Conservation (phyloP, 345 rosid species). For the Citrus sp. region DNA sequence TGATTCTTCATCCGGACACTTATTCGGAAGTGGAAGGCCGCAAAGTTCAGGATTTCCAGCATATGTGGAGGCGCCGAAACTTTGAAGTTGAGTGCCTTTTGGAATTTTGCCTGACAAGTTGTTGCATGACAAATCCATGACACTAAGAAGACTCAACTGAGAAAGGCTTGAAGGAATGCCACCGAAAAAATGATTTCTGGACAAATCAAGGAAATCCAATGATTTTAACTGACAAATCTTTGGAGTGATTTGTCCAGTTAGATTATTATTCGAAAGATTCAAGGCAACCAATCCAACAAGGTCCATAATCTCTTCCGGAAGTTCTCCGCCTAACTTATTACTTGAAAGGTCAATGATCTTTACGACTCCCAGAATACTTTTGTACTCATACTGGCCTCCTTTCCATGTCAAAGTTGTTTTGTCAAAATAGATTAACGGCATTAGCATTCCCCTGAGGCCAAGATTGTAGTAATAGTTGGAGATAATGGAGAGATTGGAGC, state of each 20-base stretch:
- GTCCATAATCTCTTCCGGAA: slow-evolving; percentile 27
- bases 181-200: slow-evolving; percentile 29
- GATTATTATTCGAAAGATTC: slow-evolving; percentile 14
- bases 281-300: slow-evolving; percentile 12
- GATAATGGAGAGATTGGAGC: background rate
- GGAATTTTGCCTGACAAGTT: slow-evolving; percentile 20
- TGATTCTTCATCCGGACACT: background rate
- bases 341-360: slow-evolving; percentile 15
- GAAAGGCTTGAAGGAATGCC: slow-evolving; percentile 25
- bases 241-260: slow-evolving; percentile 13
- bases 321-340: slow-evolving; percentile 32
- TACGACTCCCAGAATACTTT: slow-evolving; percentile 2
- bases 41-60: background rate
- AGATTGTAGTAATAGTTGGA: background rate
- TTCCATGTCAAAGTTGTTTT: background rate
- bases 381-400: background rate
- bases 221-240: slow-evolving; percentile 19
- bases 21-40: background rate
- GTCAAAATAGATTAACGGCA: background rate
- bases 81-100: slow-evolving; percentile 8
- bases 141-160: background rate
- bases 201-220: slow-evolving; percentile 30
- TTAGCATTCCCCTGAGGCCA: background rate
- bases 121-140: slow-evolving; percentile 21
- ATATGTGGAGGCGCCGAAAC: background rate